Base-by-base conservation (phyloP, 495 filamentous ascomycete genomes). In the Hyphodiscus hymeniophilus region DNA sequence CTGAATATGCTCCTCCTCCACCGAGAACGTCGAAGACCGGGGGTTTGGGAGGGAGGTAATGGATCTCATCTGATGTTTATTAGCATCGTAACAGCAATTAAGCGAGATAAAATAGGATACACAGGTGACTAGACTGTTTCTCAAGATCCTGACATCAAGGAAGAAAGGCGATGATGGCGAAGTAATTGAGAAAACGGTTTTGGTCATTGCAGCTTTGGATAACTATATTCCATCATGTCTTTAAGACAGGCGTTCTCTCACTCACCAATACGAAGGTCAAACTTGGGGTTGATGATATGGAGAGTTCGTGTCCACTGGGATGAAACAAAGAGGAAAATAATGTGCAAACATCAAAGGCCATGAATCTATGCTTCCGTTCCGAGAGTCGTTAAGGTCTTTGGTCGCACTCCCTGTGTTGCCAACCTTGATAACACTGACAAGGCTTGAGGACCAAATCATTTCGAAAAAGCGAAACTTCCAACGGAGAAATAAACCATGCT, bases 1-100 rank as follows among this genome's bases (percentile, higher is more conserved):
- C 84, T 1, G 85, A 81, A 63, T 87, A 98, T 13, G 88, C 72
- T 12, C 89, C 92, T 31, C 84, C 92, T 7, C 92, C 92, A 23
- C 92, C 92, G 17, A 92, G 69, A 34, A 95, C 72, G 54, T 92
- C 75, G 50, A 70, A 75, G 22, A 79, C 80, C 16, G 76, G 71
- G 5, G 80, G 75, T 57, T 60, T 75, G 30, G 76, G 75, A 12
- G 75, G 73, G 13, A 63, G 75, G 52, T 83, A 90, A 48, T 95
- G 83, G 58, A 97, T 96, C 48, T 97, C 87, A 71, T 98, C 91
- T 95, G 63, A 21, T 28, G 4, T 28, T 28, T 28, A 10, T 28
- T 10, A 28, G 26, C 10, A 5, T 10, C 7, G 7, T 35, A 8
- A 13, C 8, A 12, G 4, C 3, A 20, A 16, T 18, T 21, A 28